Evolutionary conservation across 2,329 filamentous ascomycete genomes (phyloP), one percentile per base, ranked within the genome.

Genomic region (Escovopsis sp.): DNA sequence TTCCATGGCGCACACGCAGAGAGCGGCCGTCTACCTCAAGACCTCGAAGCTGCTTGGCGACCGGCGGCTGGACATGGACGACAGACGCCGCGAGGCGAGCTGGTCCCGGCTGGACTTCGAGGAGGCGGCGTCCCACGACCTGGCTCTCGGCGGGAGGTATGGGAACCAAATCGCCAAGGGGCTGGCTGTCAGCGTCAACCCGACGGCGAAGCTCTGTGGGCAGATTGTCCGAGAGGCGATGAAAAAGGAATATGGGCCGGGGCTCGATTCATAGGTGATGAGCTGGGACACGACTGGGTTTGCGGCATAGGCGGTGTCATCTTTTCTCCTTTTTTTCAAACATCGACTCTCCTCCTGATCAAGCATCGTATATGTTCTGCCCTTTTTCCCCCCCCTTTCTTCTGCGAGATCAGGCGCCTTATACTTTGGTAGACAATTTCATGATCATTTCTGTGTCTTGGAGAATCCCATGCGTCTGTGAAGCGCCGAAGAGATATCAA

Each of bases 1-100:
- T 8, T 72, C 76, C 2, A 72, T 76, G 44, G 75, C 79, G 4
- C 72, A 82, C 46, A 85, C 79, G 0, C 81, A 87, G 52, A 68
- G 79, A 33, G 80, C 70, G 3, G 72, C 73, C 25, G 57, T 80
- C 26, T 77, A 76, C 44, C 66, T 75, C 41, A 62, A 63, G 43
- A 74, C 72, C 2, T 63, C 69, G 38, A 78, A 72, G 45, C 48
- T 69, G 34, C 42, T 63, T 27, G 35, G 46, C 6, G 40, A 48
- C 31, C 54, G 54, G n/a, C 48, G 48, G 18, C 38, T 67, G 18
- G 55, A 60, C 19, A 47, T 69, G 4, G 55, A 56, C 8, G 51
- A 45, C 10, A 39, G 35, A 5, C 57, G 68, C 28, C 52, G 49
- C 27, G 70, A 76, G 48, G 50, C 53, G 2, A 45, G 38, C 0